phyloP scores from a whole-genome alignment of 345 rosid genomes.

The Populus simonii region DNA sequence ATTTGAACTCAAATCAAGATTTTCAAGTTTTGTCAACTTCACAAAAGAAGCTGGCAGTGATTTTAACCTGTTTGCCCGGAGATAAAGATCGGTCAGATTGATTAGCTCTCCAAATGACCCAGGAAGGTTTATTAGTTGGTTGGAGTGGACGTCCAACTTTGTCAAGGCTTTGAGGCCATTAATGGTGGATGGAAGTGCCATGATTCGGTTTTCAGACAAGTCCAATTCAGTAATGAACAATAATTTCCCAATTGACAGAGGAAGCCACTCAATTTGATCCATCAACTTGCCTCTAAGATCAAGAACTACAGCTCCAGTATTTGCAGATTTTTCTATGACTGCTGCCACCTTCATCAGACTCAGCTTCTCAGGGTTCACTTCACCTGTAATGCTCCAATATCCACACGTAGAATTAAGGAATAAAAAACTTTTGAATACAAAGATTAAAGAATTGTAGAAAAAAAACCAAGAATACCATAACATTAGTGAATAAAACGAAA shows the following conservation, averaged over 20 bases:
- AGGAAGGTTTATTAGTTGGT: constrained; percentile 58
- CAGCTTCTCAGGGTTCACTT: constrained; percentile 39
- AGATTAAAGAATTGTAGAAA: not conserved
- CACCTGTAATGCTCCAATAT: constrained; percentile 31
- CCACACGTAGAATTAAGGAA: not conserved
- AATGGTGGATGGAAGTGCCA: constrained; percentile 56
- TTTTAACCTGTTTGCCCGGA: constrained; percentile 51
- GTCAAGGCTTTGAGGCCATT: constrained; percentile 41
- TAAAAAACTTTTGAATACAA: not conserved
- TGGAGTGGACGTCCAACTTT: constrained; percentile 54
- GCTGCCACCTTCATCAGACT: constrained; percentile 59
- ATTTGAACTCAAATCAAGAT: constrained; percentile 55
- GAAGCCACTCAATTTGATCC: constrained; percentile 70
- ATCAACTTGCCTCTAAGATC: constrained; percentile 57
- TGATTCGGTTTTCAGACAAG: constrained; percentile 56
- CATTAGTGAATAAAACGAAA: not conserved
- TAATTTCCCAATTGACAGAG: constrained; percentile 56
- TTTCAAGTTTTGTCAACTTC: constrained; percentile 41
- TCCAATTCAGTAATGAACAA: constrained; percentile 41
- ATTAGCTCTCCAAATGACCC: constrained; percentile 51
- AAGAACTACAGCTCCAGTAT: constrained; percentile 35
- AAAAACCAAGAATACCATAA: not conserved
- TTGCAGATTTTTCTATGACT: constrained; percentile 53
- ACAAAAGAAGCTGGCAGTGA: constrained; percentile 51
- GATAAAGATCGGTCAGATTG: constrained; percentile 50